A percentile compares a stretch with the other conserved stretches of the same genome.
Conservation (phyloP, 2,329 filamentous ascomycete genomes). For the Sporothrix globosa region DNA sequence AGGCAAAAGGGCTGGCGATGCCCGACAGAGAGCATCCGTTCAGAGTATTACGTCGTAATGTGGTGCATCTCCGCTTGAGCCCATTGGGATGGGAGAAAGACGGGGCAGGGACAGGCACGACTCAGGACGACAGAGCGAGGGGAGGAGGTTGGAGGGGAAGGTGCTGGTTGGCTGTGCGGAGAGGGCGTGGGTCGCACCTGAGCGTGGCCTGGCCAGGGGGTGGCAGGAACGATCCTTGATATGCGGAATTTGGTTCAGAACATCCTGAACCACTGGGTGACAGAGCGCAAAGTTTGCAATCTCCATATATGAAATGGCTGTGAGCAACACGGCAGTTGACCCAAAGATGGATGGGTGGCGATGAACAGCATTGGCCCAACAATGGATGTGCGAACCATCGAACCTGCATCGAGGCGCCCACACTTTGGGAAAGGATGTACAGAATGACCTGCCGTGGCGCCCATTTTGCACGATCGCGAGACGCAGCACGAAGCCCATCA, state of each 20-base stretch:
- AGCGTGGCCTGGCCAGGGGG: constrained; percentile 13
- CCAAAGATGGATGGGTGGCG: background rate
- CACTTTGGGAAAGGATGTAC: constrained; percentile 9
- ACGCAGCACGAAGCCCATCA: background rate
- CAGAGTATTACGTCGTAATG: constrained; percentile 9
- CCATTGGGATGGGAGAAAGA: constrained; percentile 3
- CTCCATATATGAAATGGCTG: constrained; percentile 9
- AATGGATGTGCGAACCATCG: constrained; percentile 13
- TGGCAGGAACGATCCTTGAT: constrained; percentile 18
- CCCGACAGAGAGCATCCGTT: background rate
- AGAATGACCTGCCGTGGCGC: background rate
- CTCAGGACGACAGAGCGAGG: constrained; percentile 19
- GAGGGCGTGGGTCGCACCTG: constrained; percentile 19
- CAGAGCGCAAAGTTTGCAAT: constrained; percentile 21
- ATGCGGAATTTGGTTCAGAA: constrained; percentile 24
- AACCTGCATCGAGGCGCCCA: constrained; percentile 9
- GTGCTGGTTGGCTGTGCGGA: constrained; percentile 25
- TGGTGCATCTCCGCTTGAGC: constrained; percentile 14
- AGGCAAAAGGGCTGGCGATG: constrained; percentile 15
- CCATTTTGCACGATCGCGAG: constrained; percentile 12
- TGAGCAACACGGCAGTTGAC: constrained; percentile 8
- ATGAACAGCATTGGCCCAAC: constrained; percentile 23
- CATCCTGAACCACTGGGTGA: constrained; percentile 1
- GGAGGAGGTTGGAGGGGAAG: constrained; percentile 23
- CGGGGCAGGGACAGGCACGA: constrained; percentile 15